Percentiles rank a stretch among this genome's conserved stretches.
These are phyloP conservation scores for Cercospora zeina DNA, from an alignment of 2,329 filamentous ascomycete species.

Conservation along the genomic window DNA sequence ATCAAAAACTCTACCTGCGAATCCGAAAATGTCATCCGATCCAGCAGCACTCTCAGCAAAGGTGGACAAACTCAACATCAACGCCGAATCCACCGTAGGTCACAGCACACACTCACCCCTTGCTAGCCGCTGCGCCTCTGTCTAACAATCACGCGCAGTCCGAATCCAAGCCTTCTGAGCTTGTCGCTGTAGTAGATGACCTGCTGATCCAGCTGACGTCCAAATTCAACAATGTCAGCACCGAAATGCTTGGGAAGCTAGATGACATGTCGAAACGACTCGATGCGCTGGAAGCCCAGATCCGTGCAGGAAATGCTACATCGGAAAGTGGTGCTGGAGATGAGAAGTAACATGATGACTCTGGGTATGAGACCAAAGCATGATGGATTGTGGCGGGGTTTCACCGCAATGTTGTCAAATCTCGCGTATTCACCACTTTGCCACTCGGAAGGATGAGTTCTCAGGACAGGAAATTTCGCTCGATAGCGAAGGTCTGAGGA, in stretches of 20 bases:
- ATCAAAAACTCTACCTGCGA: not conserved
- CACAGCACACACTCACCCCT: not conserved
- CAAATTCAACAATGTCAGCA: conserved; percentile 82
- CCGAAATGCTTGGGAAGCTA: conserved; percentile 88
- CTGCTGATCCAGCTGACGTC: conserved; percentile 78
- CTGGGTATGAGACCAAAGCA: not conserved
- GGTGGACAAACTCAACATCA: conserved; percentile 32
- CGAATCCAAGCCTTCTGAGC: conserved; percentile 58
- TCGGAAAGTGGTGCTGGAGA: conserved; percentile 12
- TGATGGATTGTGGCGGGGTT: not conserved
- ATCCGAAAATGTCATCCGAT: conserved; percentile 25
- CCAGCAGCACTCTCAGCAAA: conserved; percentile 31
- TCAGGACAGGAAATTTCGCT: not conserved
- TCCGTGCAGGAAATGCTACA: conserved; percentile 57
- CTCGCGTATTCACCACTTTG: not conserved
- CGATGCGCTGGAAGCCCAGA: conserved; percentile 76
- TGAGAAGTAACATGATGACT: conserved; percentile 6
- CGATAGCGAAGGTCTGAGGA: not conserved
- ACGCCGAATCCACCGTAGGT: conserved; percentile 8
- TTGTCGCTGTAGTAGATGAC: conserved; percentile 80
- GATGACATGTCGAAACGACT: conserved; percentile 88
- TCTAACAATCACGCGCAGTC: not conserved
- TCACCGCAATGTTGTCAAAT: not conserved
- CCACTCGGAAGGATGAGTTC: not conserved
- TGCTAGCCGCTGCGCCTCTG: not conserved